Base-by-base conservation (phyloP, 352 stramenopile genomes). In the Discostella stelligera region DNA sequence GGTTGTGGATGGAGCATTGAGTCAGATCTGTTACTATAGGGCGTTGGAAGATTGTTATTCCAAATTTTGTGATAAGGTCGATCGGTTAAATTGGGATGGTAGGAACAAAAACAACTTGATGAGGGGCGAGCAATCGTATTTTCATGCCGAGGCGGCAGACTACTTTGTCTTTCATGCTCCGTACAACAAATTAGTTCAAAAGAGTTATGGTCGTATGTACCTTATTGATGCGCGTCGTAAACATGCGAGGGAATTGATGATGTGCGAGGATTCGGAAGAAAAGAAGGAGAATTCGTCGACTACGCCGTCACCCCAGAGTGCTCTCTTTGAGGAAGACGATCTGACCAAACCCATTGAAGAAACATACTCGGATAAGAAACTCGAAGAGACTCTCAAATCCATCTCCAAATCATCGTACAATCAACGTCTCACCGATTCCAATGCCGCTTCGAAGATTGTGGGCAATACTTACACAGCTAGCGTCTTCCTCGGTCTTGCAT, bases 131-230 rank as follows among this genome's bases (percentile, higher is more conserved):
- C 65, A 44, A n/a, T 27, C 60, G 37, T 5, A 37, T 18, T 95
- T 94, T 70, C 66, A 86, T 39, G 76, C 97, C 5, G 80, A 84
- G 3, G 83, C 90, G 11, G 76, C 97, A 11, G 95, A 98, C 84
- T 98, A 95, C 82, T 95, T 94, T 30, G 89, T 98, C 16, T 99
- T 99, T 87, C 97, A 99, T 91, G 97, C 96, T 21, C 97, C 97
- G 0, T 99, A 99, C 94, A 98, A 98, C 88, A 99, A 99, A 84
- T 82, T 98, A 44, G 96, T 99, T 55, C 94, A 98, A 79, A 98
- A 98, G 76, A 96, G 92, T 13, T 98, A 98, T 79, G 91, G 88
- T 20, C 93, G 96, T 49, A 87, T 99, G 52, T 83, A 94, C 48
- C 91, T 93, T 52, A 71, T 92, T 16, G 94, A 97, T 82, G 87